Base-by-base conservation (phyloP, 2,329 filamentous ascomycete species). In the Xylariaceae sp. region DNA sequence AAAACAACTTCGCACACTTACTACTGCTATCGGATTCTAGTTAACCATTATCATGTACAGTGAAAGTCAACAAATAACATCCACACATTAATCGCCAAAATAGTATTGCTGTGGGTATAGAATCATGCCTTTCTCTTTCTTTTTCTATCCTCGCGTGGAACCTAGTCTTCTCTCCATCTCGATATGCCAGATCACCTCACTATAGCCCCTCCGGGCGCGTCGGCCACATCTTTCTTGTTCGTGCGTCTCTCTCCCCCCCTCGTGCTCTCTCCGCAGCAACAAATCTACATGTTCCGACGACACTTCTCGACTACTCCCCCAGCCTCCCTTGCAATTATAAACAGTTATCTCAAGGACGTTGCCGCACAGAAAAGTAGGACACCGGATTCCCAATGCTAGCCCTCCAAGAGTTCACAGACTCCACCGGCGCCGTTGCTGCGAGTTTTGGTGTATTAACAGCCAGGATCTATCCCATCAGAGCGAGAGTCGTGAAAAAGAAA, bases 401-500 rank as follows among this genome's bases (percentile, higher is more conserved):
- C 67, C 65, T 64, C 59, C 59, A 65, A 64, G 55, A 67, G 57
- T 65, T 59, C 53, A 62, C 55, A 60, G 68, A 70, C 65, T 65
- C 65, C 67, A 64, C 68, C 68, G 66, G 67, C 70, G 70, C 70
- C 69, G 66, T 68, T 66, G 70, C 71, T 71, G 68, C 67, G 67
- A 70, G 71, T 45, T 66, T 66, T 66, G 66, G 61, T 72, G 55
- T 66, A 72, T 72, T 70, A 72, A 70, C 66, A 72, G 63, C 67
- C 64, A 71, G 67, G 65, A 63, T 70, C 68, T 70, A 70, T 69
- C 63, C 68, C 65, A 68, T 70, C 62, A 70, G 69, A 72, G 69
- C 69, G 71, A 73, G 69, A 63, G 71, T 72, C 69, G 63, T 71
- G 68, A 71, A 70, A 63, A 66, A 64, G 66, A 63, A 67, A 65